A percentile compares a stretch with the other conserved stretches of the same genome.
These are phyloP conservation scores for Pseudogymnoascus sp. DNA, from an alignment of 2,329 filamentous ascomycete genomes.

Conservation along the genomic window DNA sequence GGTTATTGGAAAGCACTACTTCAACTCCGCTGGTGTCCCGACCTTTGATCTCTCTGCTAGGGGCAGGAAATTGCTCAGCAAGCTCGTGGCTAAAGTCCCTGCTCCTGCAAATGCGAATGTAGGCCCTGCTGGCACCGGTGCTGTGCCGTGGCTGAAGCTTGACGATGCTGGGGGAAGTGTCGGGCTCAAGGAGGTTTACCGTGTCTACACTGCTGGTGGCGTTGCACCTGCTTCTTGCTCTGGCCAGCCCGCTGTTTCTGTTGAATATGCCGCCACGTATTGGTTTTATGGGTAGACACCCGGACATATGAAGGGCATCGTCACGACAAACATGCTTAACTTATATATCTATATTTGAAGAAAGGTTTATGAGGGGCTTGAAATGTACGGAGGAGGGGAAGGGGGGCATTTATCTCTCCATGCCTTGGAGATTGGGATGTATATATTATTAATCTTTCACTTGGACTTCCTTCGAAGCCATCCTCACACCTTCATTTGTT, in stretches of 20 bases:
- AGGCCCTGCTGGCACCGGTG: conserved; percentile 22
- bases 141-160: conserved; percentile 26
- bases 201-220: conserved; percentile 27
- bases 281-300: conserved; percentile 20
- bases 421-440: background rate
- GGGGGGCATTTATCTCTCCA: background rate
- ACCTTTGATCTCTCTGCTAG: conserved; percentile 22
- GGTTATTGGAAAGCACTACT: conserved; percentile 22
- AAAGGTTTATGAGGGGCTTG: background rate
- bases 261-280: conserved; percentile 26
- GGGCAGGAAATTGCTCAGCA: conserved; percentile 18
- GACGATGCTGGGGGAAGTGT: conserved; percentile 19
- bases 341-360: background rate
- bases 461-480: background rate
- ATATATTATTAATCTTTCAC: background rate
- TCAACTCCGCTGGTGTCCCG: conserved; percentile 21
- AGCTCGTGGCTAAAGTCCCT: conserved; percentile 18
- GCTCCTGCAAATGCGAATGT: conserved; percentile 20
- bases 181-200: conserved; percentile 21
- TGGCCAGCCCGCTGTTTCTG: conserved; percentile 7
- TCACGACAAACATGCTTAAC: background rate
- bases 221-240: conserved; percentile 16
- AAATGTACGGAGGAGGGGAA: background rate
- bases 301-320: background rate
- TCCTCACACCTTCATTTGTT: background rate